These are phyloP conservation scores for Phytopythium litorale DNA, from an alignment of 352 stramenopile species.

Conservation along the genomic window DNA sequence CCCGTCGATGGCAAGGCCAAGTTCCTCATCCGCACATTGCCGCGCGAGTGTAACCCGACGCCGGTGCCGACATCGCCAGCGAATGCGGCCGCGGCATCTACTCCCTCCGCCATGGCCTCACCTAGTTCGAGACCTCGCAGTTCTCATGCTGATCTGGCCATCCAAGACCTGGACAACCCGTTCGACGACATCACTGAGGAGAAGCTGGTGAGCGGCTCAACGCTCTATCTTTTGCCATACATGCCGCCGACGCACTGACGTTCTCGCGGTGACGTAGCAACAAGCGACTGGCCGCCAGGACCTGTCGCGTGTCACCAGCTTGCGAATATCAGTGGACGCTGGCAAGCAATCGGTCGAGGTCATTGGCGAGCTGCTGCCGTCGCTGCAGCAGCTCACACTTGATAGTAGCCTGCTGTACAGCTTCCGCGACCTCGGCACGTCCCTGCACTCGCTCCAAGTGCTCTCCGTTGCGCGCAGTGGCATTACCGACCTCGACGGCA, in stretches of 20 bases:
- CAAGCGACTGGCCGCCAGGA: conserved; percentile 59
- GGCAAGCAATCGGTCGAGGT: conserved; percentile 77
- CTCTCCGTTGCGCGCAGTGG: conserved; percentile 63
- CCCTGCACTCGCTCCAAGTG: conserved; percentile 55
- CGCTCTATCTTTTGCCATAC: neutral
- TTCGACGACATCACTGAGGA: conserved; percentile 80
- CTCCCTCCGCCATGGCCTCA: conserved; percentile 13
- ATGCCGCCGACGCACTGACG: neutral
- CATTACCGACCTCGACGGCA: conserved; percentile 82
- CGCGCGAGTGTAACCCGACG: conserved; percentile 67
- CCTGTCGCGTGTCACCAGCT: conserved; percentile 41
- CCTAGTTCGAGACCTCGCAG: conserved; percentile 11
- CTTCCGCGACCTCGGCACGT: conserved; percentile 84
- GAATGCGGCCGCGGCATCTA: neutral
- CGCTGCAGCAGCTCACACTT: conserved; percentile 63
- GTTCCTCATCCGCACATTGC: conserved; percentile 72
- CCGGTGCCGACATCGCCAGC: conserved; percentile 18
- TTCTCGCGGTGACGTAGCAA: conserved; percentile 24
- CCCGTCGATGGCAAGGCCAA: conserved; percentile 33
- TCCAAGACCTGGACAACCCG: conserved; percentile 46
- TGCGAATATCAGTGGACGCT: conserved; percentile 73
- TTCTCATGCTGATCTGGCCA: conserved; percentile 12
- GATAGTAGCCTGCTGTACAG: conserved; percentile 59
- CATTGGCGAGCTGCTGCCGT: conserved; percentile 73
- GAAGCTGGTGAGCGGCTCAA: conserved; percentile 42